phyloP scores from a whole-genome alignment of 208 protist species.

The Trypanosoma scelopori region DNA sequence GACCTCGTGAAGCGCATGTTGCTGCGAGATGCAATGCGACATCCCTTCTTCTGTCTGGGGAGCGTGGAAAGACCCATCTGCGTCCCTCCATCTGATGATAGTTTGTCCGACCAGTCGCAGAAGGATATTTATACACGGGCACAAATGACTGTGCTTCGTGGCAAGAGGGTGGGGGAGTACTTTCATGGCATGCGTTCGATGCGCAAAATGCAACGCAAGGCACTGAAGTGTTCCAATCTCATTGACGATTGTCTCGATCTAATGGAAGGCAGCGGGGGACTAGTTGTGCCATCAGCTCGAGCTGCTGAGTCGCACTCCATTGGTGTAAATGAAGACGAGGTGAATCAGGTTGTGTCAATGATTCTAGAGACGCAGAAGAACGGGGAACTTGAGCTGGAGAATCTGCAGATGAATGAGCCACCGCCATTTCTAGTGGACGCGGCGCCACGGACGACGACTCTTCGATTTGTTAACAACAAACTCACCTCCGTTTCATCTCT shows the following conservation, averaged over 20 bases:
- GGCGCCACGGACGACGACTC: conserved; percentile 10
- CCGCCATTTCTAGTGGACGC: conserved; percentile 29
- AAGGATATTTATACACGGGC: conserved; percentile 47
- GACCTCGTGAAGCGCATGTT: conserved; percentile 59
- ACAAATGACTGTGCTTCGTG: conserved; percentile 43
- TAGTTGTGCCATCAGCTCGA: neutral
- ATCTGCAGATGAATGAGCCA: conserved; percentile 26
- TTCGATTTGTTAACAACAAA: conserved; percentile 50
- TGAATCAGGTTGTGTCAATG: conserved; percentile 8
- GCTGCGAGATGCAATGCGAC: conserved; percentile 38
- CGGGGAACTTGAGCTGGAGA: conserved; percentile 22
- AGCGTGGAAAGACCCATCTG: conserved; percentile 2
- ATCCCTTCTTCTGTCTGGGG: conserved; percentile 53
- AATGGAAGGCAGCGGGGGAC: neutral
- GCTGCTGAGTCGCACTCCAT: neutral
- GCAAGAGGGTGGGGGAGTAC: conserved; percentile 53
- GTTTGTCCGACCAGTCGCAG: neutral
- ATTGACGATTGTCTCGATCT: neutral
- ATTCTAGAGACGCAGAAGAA: conserved; percentile 8
- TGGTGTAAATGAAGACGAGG: conserved; percentile 2
- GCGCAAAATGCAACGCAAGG: conserved; percentile 45
- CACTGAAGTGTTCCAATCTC: conserved; percentile 7
- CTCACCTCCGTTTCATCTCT: conserved; percentile 32
- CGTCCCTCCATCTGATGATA: neutral
- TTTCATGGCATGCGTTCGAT: conserved; percentile 66